Base-by-base conservation (phyloP, 2,329 filamentous ascomycete genomes). In the Periconia sp. region DNA sequence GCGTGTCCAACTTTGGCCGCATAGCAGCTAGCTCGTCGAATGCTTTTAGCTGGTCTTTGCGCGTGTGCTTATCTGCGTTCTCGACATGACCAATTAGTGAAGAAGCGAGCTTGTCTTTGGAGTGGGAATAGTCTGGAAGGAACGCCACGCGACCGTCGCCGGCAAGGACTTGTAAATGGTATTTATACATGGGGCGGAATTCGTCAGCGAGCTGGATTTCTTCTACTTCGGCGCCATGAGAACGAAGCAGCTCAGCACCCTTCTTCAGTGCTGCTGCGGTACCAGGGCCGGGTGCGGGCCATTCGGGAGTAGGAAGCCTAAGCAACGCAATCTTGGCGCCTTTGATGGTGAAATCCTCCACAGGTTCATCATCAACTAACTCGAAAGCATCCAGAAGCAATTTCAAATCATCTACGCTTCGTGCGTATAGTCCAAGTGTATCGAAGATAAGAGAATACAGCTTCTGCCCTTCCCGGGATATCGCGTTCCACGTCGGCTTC, bases 401-500 rank as follows among this genome's bases (percentile, higher is more conserved):
- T 23, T 82, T 67, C 0, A 88, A 60, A 44, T 88, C 85, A 1
- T 76, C 76, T 0, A 84, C 71, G 5, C 72, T 76, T 0, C 84
- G 77, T 0, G 81, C 75, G 43, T 79, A 86, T 10, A 86, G 68
- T 2, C 85, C 85, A 0, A 85, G 55, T 0, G 85, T 88, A 54
- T 88, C 85, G 5, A 83, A 71, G 1, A 75, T 81, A 1, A 81
- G 65, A 0, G 81, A 80, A 52, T 80, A 84, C 2, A 82, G 69
- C 59, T 80, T 83, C 31, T 79, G 73, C 0, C 85, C 84, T 56
- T 87, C 84, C 0, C 82, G 73, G 0, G 78, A 82, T 23, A 88
- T 77, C 0, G 81, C 68, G 40, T 79, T 80, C 82, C 82, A 87
- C 0, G 84, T 88, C 2, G 85, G 84, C 59, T 87, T 88, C 40